phyloP scores from a whole-genome alignment of 1,139 yeast genomes.

The Arxiozyma slooffiae region DNA sequence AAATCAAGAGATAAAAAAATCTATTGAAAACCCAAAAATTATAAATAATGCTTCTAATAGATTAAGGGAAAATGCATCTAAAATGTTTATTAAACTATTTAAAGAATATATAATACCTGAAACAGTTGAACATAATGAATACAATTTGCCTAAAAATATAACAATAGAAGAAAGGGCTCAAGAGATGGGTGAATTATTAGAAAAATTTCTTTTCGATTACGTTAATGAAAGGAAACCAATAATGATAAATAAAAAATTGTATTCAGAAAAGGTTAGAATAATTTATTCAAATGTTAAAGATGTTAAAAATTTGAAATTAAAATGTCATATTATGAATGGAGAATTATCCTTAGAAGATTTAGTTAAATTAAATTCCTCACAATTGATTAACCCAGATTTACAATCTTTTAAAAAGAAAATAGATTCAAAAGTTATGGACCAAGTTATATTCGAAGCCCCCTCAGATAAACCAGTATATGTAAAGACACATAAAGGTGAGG shows the following conservation, averaged over 20 bases:
- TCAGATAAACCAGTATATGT: conserved; percentile 54
- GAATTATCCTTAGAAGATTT: conserved; percentile 41
- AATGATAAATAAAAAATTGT: conserved; percentile 32
- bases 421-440: conserved; percentile 55
- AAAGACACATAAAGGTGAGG: conserved; percentile 82
- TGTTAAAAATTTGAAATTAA: conserved; percentile 40
- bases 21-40: neutral
- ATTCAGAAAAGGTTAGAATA: conserved; percentile 47
- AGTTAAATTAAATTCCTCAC: conserved; percentile 52
- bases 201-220: conserved; percentile 33
- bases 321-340: conserved; percentile 40
- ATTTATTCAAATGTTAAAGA: conserved; percentile 47
- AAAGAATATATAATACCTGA: conserved; percentile 37
- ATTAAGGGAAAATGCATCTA: conserved; percentile 36
- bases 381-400: conserved; percentile 62
- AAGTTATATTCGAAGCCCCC: conserved; percentile 47
- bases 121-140: conserved; percentile 28
- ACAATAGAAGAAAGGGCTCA: conserved; percentile 37
- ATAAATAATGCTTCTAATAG: conserved; percentile 12
- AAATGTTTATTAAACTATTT: conserved; percentile 33
- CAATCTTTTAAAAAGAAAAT: conserved; percentile 62
- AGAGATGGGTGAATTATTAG: conserved; percentile 32
- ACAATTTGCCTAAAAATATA: conserved; percentile 20
- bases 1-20: conserved; percentile 3
- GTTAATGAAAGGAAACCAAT: conserved; percentile 32